Evolutionary conservation across 2,329 filamentous ascomycete species (phyloP).

Genomic region (Aspergillus spinulosporus): DNA sequence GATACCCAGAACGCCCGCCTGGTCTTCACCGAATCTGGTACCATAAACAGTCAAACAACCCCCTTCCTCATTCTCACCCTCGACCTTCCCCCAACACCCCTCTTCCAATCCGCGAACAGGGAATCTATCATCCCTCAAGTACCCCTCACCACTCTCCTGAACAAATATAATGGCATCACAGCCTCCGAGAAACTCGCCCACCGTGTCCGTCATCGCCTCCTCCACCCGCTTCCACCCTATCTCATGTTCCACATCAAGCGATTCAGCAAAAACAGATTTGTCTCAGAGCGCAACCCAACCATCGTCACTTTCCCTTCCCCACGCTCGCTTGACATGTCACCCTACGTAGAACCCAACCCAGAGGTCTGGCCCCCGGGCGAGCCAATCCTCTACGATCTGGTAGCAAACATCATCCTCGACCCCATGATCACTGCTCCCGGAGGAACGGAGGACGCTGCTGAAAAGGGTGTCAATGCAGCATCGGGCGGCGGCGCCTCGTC

Average conservation of each 20-base stretch:
- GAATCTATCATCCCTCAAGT: conserved; percentile 86
- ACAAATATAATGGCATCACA: conserved; percentile 87
- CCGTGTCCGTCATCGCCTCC: conserved; percentile 81
- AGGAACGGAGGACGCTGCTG: conserved; percentile 46
- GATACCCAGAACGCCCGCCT: conserved; percentile 78
- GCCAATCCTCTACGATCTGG: conserved; percentile 91
- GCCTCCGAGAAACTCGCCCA: conserved; percentile 88
- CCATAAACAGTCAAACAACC: conserved; percentile 72
- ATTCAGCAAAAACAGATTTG: conserved; percentile 95
- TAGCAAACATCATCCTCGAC: conserved; percentile 77
- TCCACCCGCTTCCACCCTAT: conserved; percentile 88
- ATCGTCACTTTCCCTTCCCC: conserved; percentile 94
- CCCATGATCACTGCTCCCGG: conserved; percentile 65
- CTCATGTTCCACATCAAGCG: conserved; percentile 95
- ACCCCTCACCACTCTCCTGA: conserved; percentile 76
- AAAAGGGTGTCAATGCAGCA: conserved; percentile 40
- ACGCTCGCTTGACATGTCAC: conserved; percentile 78
- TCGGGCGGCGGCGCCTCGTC: conserved; percentile 40
- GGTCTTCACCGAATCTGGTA: conserved; percentile 86
- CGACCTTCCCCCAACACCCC: conserved; percentile 84
- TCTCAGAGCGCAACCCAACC: conserved; percentile 92
- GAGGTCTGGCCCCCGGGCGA: conserved; percentile 68
- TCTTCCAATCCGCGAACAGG: conserved; percentile 94
- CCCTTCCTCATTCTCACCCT: conserved; percentile 91
- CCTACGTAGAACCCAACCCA: conserved; percentile 88